Conservation (phyloP, 331 rosid genomes). For the Erythrophleum ivorense region DNA sequence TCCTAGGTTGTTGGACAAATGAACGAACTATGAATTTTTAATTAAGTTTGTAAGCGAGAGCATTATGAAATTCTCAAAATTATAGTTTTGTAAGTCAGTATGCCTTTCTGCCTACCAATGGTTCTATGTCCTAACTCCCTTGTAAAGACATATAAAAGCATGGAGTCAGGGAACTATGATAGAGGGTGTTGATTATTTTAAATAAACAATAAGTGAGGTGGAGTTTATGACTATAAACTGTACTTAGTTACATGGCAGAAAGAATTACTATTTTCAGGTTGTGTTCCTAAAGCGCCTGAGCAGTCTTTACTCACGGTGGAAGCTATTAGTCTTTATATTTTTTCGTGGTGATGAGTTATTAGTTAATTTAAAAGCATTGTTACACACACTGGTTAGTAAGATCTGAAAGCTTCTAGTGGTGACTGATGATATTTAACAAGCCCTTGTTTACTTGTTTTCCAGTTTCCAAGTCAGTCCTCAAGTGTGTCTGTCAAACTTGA, state of each 20-base stretch:
- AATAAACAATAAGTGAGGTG: not conserved
- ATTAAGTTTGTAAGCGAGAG: not conserved
- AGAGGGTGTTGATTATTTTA: not conserved
- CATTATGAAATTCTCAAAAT: not conserved
- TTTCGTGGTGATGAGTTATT: no score
- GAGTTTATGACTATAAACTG: not conserved
- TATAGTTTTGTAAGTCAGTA: not conserved
- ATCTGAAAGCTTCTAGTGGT: slow-evolving; percentile 5
- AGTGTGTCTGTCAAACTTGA: not conserved
- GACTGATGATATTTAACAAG: not conserved
- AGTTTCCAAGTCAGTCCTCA: not conserved
- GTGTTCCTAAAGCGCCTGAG: not conserved
- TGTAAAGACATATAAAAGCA: not conserved
- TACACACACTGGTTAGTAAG: not conserved
- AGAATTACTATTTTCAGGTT: not conserved
- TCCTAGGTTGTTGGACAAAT: slow-evolving; percentile 7
- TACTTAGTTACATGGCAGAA: not conserved
- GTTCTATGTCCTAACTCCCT: not conserved
- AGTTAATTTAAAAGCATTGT: not conserved
- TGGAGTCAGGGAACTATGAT: not conserved
- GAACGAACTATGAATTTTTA: not conserved
- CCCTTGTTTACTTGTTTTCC: not conserved
- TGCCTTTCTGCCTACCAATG: not conserved
- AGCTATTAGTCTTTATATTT: no score
- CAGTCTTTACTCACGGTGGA: no score